Conservation (phyloP, 1,284 basidiomycete species). For the Malassezia yamatoensis region DNA sequence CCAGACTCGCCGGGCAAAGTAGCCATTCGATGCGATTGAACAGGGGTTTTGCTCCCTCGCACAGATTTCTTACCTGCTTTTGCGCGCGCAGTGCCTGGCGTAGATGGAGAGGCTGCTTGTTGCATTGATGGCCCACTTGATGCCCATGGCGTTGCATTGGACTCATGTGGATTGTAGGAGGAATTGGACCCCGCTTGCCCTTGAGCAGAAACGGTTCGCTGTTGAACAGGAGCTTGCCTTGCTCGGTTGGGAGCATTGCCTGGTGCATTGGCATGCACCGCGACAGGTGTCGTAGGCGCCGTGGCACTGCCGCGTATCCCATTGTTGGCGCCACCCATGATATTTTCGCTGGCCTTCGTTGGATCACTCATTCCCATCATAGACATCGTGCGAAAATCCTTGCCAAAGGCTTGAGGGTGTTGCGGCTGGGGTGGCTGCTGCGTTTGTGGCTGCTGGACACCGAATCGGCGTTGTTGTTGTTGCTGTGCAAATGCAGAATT, state of each 20-base stretch:
- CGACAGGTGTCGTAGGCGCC: constrained; percentile 23
- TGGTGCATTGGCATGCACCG: constrained; percentile 4
- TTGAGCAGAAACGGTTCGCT: not conserved
- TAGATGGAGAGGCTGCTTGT: constrained; percentile 7
- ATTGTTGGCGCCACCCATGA: not conserved
- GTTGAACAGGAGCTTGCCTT: not conserved
- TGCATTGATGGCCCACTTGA: not conserved
- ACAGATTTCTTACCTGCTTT: not conserved
- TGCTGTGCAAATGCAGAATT: constrained; percentile 9
- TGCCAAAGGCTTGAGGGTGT: constrained; percentile 17
- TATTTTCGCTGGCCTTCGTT: constrained; percentile 3
- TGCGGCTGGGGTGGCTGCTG: constrained; percentile 21
- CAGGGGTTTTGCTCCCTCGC: constrained; percentile 9
- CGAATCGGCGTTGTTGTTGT: not conserved
- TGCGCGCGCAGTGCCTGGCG: not conserved
- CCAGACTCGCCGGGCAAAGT: not conserved
- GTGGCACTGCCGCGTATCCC: constrained; percentile 12
- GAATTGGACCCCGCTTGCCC: not conserved
- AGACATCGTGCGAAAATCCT: constrained; percentile 17
- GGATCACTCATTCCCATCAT: not conserved
- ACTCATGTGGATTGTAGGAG: not conserved
- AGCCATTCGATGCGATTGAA: not conserved
- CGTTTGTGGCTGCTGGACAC: constrained; percentile 17
- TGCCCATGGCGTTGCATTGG: constrained; percentile 6
- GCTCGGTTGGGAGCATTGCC: not conserved